Evolutionary conservation across 768 basidiomycete species (phyloP), one percentile per base, ranked within the genome.

Genomic region (Brasilioporus rufonigricans): DNA sequence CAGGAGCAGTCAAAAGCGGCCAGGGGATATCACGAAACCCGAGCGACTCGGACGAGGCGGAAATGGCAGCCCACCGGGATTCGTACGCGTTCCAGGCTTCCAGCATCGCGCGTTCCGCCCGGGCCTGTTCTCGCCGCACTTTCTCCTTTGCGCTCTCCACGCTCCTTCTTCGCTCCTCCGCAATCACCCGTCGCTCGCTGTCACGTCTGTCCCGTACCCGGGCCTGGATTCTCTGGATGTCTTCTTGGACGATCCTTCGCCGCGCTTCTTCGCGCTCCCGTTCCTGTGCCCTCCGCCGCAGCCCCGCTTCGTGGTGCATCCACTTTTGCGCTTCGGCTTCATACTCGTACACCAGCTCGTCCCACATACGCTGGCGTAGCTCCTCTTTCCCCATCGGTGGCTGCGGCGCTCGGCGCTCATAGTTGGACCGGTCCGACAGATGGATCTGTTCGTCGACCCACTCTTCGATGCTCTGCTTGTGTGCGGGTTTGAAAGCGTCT

Each of bases 1-100:
- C 60, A n/a, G 84, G 82, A 13, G 67, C 61, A 13, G 64, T 58
- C 47, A 77, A 67, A 56, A 82, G 60, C 32, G 89, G 89, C 91
- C 90, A 93, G 11, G 90, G 90, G 45, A 89, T 81, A 44, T 75
- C 76, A 39, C 74, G 69, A 74, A 92, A 91, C 0, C 72, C 70
- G 43, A 91, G 73, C 21, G 69, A 59, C 44, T 78, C 79, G 14
- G 77, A 66, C n/a, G 79, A 75, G 9, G 70, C 64, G 27, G 69
- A 61, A 55, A 89, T 65, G 54, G 70, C 69, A n/a, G 71, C 62
- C 90, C 89, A 92, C 53, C 80, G 77, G 33, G 71, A 68, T 68
- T 92, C 87, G 71, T 92, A 88, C 47, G 61, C 68, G 44, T 70
- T 61, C 87, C 87, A 90, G 6, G 82, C 82, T 35, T 84, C 77